Base-by-base conservation (phyloP, 768 basidiomycete genomes). In the Pisolithus orientalis region DNA sequence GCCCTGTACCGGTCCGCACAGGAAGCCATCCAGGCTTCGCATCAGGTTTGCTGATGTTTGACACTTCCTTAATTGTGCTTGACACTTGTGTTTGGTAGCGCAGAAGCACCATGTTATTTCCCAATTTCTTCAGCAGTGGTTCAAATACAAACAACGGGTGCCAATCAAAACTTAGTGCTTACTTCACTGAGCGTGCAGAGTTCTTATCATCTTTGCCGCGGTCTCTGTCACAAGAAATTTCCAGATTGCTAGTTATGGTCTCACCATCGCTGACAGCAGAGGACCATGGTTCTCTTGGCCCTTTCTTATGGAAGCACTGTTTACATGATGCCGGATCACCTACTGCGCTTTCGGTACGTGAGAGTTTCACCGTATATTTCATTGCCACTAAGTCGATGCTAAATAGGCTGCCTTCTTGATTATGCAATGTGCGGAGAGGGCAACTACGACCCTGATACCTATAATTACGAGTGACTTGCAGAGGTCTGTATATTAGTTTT, bases 351-450 rank as follows among this genome's bases (percentile, higher is more conserved):
- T 73, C 82, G 29, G 87, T 86, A 53, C 50, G 81, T 65, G 8
- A 51, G 11, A 44, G 37, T 43, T 25, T 17, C 8, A 17, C 31
- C 27, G 0, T 21, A 27, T 24, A 50, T 5, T 6, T 25, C n/a
- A 11, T 13, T 21, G 34, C 40, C 47, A 31, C 53, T 37, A 42
- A 25, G 32, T 24, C 6, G 44, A 27, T 43, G 16, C 14, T 51
- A 25, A 54, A 27, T 52, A 83, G 82, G 74, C 80, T 4, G 82
- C 79, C 57, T 88, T 84, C 62, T 67, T 90, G 24, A 53, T 82
- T 25, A 87, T 87, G 83, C 84, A 86, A 64, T 84, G 80, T 57
- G 84, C 83, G 0, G 87, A 88, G 63, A 85, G 79, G 66, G 69
- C 67, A 0, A 72, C 81, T 0, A 51, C 70, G 32, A 76, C 79